Percentiles rank a stretch among this genome's conserved stretches.
Evolutionary conservation across 225 moss, liverwort and hornwort species (phyloP).

Genomic region (Polytrichum commune): DNA sequence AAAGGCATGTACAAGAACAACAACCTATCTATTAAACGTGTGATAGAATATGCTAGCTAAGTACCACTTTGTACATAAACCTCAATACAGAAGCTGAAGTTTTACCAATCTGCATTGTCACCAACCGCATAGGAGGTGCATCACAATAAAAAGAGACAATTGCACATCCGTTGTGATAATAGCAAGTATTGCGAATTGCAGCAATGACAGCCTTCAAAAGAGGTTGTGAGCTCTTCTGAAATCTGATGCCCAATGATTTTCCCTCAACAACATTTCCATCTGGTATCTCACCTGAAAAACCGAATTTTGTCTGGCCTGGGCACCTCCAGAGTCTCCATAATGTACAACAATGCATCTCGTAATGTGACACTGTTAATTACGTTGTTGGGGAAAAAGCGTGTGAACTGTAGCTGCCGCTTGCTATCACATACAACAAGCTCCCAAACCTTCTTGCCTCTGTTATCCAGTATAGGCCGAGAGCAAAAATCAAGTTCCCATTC

Average conservation of each 20-base stretch:
- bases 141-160: no score
- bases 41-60: neutral
- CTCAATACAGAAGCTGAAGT: neutral
- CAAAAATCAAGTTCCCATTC: constrained; percentile 99
- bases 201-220: no score
- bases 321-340: constrained; percentile 78
- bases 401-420: constrained; percentile 81
- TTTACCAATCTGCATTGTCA: no score
- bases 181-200: no score
- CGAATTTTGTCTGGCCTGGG: constrained; percentile 93
- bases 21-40: neutral
- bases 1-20: neutral
- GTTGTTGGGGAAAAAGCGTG: constrained; percentile 85
- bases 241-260: no score
- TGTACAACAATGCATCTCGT: constrained; percentile 78
- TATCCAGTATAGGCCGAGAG: constrained; percentile 88
- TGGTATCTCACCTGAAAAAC: constrained; percentile 67
- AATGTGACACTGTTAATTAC: constrained; percentile 95
- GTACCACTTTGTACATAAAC: neutral
- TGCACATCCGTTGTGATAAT: no score
- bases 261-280: neutral
- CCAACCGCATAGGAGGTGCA: neutral
- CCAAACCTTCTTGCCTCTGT: constrained; percentile 93
- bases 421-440: constrained; percentile 95
- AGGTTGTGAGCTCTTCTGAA: no score